Evolutionary conservation across 148 eudicot genomes (phyloP).

Genomic region (Euryodendron excelsum): DNA sequence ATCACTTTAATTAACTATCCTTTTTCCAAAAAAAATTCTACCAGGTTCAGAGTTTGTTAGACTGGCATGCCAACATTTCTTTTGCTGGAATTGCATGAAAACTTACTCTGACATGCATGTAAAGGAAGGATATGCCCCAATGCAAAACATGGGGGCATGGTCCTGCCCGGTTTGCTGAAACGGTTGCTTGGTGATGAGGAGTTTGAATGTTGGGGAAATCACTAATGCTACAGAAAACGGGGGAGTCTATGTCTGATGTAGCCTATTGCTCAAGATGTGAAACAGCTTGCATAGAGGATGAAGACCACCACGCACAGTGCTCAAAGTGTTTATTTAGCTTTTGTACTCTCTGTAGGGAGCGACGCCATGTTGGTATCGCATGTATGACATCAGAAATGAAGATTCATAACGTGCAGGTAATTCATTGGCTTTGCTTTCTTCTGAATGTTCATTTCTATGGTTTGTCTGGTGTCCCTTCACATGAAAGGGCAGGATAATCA

Average conservation of each 20-base stretch:
- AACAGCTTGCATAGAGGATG: conserved; percentile 83
- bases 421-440: not conserved
- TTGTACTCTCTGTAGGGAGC: conserved; percentile 82
- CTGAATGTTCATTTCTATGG: not conserved
- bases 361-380: conserved; percentile 71
- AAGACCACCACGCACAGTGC: conserved; percentile 86
- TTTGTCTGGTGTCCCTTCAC: not conserved
- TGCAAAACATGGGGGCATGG: conserved; percentile 84
- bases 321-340: conserved; percentile 87
- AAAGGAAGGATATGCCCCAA: conserved; percentile 77
- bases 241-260: conserved; percentile 87
- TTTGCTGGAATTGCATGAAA: conserved; percentile 76
- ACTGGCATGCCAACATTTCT: conserved; percentile 90
- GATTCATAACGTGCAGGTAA: conserved; percentile 69
- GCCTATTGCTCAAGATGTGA: conserved; percentile 97
- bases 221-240: conserved; percentile 70
- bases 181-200: conserved; percentile 65
- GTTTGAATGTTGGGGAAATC: conserved; percentile 88
- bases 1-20: conserved; percentile 10
- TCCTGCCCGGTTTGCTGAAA: conserved; percentile 82
- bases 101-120: conserved; percentile 74
- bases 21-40: conserved; percentile 15
- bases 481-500: not conserved
- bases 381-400: conserved; percentile 91
- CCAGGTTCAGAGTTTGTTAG: conserved; percentile 77